A percentile compares a stretch with the other conserved stretches of the same genome.
These are phyloP conservation scores for Saksenaea oblongispora DNA, from an alignment of 371 early-diverging fungal genomes.

Conservation along the genomic window DNA sequence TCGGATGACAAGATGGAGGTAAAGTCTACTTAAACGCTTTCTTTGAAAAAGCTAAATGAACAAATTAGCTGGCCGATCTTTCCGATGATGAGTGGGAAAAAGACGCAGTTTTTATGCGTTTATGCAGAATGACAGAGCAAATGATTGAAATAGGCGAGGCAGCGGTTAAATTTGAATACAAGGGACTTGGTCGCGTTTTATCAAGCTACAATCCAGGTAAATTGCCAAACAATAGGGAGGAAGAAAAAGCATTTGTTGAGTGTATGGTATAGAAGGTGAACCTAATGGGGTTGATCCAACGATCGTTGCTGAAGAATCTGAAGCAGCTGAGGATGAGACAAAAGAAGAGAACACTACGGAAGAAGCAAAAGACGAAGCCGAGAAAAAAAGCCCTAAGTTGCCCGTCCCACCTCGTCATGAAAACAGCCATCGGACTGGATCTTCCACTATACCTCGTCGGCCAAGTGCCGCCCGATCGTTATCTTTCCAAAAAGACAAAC, in stretches of 20 bases:
- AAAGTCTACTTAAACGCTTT: neutral
- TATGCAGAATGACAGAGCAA: conserved; percentile 39
- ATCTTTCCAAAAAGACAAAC: neutral
- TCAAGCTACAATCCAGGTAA: conserved; percentile 25
- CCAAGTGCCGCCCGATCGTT: neutral
- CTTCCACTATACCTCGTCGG: neutral
- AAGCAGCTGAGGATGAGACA: neutral
- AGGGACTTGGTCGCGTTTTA: conserved; percentile 39
- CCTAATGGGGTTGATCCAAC: conserved; percentile 1
- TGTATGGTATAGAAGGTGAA: neutral
- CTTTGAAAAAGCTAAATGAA: neutral
- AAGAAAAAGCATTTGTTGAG: neutral
- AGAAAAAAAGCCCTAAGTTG: neutral
- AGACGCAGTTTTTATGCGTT: conserved; percentile 38
- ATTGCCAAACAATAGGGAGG: neutral
- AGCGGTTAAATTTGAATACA: conserved; percentile 42
- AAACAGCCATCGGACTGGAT: neutral
- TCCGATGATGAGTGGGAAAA: conserved; percentile 45
- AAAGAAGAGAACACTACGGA: neutral
- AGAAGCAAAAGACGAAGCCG: neutral
- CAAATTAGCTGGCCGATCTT: neutral
- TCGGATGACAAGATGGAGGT: neutral
- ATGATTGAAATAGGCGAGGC: conserved; percentile 45
- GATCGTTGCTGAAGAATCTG: neutral
- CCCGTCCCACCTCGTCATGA: neutral